Base-by-base conservation (phyloP, 2,329 filamentous ascomycete species). In the Phialophora macrospora region DNA sequence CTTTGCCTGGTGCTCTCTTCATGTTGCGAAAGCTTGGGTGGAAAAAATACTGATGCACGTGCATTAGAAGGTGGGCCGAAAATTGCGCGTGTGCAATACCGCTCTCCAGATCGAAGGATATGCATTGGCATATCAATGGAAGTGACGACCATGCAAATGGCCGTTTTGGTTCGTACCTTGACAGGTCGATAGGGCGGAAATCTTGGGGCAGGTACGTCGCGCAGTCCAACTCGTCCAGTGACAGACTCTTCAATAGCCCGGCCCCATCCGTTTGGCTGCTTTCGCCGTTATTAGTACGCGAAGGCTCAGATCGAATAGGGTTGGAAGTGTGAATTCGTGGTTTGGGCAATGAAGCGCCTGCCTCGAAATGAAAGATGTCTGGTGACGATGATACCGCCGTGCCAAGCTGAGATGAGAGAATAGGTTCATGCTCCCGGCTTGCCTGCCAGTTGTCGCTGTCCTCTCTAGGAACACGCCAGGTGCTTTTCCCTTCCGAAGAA, bases 71-170 rank as follows among this genome's bases (percentile, higher is more conserved):
- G 32, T 80, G 74, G 0, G 81, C 77, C 1, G 81, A 76, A 48
- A 81, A 79, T 70, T 85, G 83, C 8, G 79, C 79, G 82, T 73
- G 41, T 80, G 75, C 66, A 77, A 76, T 46, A 74, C 75, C 52
- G 83, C 75, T 70, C 82, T 76, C 62, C 28, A 69, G 49, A 62
- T 72, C 68, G 59, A 68, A 70, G 38, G 66, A 67, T 56, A 72
- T 69, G 28, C 64, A 67, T 60, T 71, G 68, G 62, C 68, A 72
- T 51, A 72, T 64, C 48, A 72, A 51, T 0, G 71, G 70, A 34
- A 72, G 61, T 22, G 70, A 61, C 26, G 70, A 71, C 68, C 70
- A 71, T 11, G 70, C 68, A 49, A 71, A 72, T 11, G 68, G 68
- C n/a, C 59, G 48, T 51, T 70, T 72, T 20, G 66, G 64, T 38